Evolutionary conservation across 805 yeast species (phyloP), one percentile per base, ranked within the genome.

Genomic region (Cyberlindnera samutprakarnensis): DNA sequence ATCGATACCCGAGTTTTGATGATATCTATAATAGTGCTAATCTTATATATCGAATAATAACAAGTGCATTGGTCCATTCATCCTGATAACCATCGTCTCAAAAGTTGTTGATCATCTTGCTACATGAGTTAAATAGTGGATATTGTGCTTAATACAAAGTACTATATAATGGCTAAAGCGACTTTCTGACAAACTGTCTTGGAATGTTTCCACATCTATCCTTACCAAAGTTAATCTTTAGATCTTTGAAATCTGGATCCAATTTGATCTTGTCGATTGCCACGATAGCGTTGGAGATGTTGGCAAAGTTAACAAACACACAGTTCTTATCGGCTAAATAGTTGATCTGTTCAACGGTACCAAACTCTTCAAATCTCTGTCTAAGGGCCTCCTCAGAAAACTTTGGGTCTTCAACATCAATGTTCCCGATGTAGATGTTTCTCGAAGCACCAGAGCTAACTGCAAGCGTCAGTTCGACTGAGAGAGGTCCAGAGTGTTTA

Each of bases 161-260:
- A n/a, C n/a, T n/a, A n/a, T n/a, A n/a, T n/a, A n/a, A n/a, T n/a
- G n/a, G n/a, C n/a, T n/a, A 30, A n/a, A 30, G 22, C 18, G 42
- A 48, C 31, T 28, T 33, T 23, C 42, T 46, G 17, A 44, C 48
- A 25, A 75, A 75, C 54, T 79, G 90, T 50, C 94, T 70, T 30
- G 96, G 96, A 38, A 86, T 76, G 52, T 88, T 86, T 19, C 96
- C 97, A 58, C 97, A 90, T 51, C 98, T 71, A 54, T 86, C 95
- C 53, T 87, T 87, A 31, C 96, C 96, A 54, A 83, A 88, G 54
- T 87, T 86, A 45, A 90, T 81, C 56, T 85, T 85, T 47, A 87
- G 68, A 37, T 70, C 68, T 43, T 70, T 68, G 57, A 80, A 83
- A 43, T 74, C 82, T 5, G 68, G 68, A 48, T 78, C 75, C 28